phyloP scores from a whole-genome alignment of 257 asterid genomes.

The Pogostemon cablin region DNA sequence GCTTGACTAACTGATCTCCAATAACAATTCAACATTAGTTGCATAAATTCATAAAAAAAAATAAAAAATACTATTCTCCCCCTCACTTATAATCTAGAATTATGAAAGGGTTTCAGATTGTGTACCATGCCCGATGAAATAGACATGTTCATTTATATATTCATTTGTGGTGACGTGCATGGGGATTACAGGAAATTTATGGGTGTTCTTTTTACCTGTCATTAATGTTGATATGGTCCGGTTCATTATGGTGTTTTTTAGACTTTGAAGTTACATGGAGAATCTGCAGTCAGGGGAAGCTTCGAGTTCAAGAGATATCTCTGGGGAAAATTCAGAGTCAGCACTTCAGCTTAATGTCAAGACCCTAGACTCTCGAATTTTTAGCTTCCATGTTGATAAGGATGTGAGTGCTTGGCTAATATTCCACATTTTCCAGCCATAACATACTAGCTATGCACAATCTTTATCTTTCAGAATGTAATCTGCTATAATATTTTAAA shows the following conservation, averaged over 20 bases:
- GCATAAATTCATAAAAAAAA: not conserved
- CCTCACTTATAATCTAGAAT: not conserved
- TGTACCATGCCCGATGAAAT: not conserved
- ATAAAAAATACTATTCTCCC: not conserved
- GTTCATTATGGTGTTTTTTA: conserved; percentile 8
- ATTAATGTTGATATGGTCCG: not conserved
- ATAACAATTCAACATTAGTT: not conserved
- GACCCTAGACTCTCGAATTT: conserved; percentile 70
- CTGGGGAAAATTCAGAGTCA: conserved; percentile 54
- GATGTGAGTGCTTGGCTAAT: conserved; percentile 46
- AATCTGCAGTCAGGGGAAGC: conserved; percentile 53
- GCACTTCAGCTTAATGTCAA: conserved; percentile 68
- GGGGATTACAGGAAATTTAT: not conserved
- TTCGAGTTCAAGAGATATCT: conserved; percentile 46
- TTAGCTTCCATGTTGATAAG: conserved; percentile 59
- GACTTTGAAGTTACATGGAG: conserved; percentile 53
- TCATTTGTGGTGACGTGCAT: not conserved
- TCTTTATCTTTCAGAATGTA: conserved; percentile 6
- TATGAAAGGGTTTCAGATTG: not conserved
- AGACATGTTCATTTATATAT: not conserved
- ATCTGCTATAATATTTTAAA: not conserved
- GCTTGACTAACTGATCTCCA: not conserved
- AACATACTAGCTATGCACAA: not conserved
- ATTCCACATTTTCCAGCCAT: conserved; percentile 6
- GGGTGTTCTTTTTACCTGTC: not conserved